Conservation (phyloP, 768 basidiomycete genomes). For the Lactarius sp. region DNA sequence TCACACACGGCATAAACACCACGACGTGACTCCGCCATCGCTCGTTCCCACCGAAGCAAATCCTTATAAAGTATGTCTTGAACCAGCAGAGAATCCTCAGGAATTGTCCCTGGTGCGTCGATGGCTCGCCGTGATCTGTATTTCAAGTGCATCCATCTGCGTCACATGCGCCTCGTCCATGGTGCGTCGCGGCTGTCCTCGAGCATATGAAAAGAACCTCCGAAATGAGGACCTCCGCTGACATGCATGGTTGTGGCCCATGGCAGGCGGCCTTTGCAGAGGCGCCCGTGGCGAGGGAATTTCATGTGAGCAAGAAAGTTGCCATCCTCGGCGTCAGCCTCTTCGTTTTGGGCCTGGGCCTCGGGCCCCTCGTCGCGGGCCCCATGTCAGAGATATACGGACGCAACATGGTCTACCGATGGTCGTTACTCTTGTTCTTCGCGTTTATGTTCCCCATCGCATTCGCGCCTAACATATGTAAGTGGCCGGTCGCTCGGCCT, state of each 20-base stretch:
- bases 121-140: slow-evolving; percentile 27
- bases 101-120: slow-evolving; percentile 19
- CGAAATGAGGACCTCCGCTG: not conserved
- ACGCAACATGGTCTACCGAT: slow-evolving; percentile 55
- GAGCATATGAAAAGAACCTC: not conserved
- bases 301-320: slow-evolving; percentile 37
- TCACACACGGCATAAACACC: slow-evolving; percentile 1
- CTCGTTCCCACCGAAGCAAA: not conserved
- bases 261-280: slow-evolving; percentile 37
- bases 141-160: slow-evolving; percentile 27
- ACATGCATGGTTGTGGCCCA: not conserved
- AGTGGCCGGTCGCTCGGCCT: slow-evolving; percentile 24
- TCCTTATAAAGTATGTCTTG: slow-evolving; percentile 23
- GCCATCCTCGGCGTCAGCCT: slow-evolving; percentile 39
- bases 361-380: slow-evolving; percentile 33
- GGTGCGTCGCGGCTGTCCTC: slow-evolving; percentile 14
- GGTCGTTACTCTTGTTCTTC: slow-evolving; percentile 58
- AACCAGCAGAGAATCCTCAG: slow-evolving; percentile 27
- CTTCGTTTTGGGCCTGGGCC: slow-evolving; percentile 36
- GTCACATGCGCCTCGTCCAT: slow-evolving; percentile 29
- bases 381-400: slow-evolving; percentile 54
- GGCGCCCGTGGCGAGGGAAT: slow-evolving; percentile 35
- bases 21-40: not conserved
- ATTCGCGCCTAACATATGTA: slow-evolving; percentile 63
- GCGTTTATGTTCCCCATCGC: slow-evolving; percentile 66